phyloP scores from a whole-genome alignment of 108 stramenopile genomes.

The Cylindrotheca fusiformis region DNA sequence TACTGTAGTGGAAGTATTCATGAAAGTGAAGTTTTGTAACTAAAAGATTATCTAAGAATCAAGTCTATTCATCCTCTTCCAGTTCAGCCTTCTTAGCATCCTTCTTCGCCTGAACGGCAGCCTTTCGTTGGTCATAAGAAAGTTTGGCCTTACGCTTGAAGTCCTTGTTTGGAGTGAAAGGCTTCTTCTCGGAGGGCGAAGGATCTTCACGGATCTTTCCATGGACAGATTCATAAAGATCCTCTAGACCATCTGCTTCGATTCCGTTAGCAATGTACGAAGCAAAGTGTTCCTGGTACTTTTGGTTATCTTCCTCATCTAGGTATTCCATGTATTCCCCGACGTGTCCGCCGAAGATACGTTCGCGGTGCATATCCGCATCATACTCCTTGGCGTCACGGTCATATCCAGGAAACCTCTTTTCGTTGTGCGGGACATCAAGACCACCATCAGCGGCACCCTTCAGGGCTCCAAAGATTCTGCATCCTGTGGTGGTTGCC shows the following conservation, averaged over 20 bases:
- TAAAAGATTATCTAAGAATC: neutral
- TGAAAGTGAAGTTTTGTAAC: neutral
- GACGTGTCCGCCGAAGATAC: slow-evolving; percentile 97
- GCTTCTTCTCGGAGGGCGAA: slow-evolving; percentile 76
- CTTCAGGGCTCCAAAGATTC: slow-evolving; percentile 97
- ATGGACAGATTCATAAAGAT: slow-evolving; percentile 89
- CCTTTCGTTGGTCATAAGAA: slow-evolving; percentile 92
- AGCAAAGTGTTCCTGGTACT: slow-evolving; percentile 91
- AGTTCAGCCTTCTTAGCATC: slow-evolving; percentile 90
- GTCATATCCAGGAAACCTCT: slow-evolving; percentile 99
- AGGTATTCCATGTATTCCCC: slow-evolving; percentile 98
- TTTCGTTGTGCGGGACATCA: slow-evolving; percentile 96
- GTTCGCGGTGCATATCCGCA: slow-evolving; percentile 95
- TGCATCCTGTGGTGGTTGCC: slow-evolving; percentile 94
- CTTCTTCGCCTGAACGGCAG: slow-evolving; percentile 92
- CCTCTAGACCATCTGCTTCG: slow-evolving; percentile 87
- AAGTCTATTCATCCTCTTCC: slow-evolving; percentile 69
- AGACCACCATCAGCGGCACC: slow-evolving; percentile 98
- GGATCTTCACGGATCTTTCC: slow-evolving; percentile 98
- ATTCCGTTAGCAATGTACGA: slow-evolving; percentile 78
- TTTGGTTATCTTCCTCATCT: slow-evolving; percentile 96
- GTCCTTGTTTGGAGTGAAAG: slow-evolving; percentile 85
- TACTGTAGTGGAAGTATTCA: neutral
- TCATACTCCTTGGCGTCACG: slow-evolving; percentile 97
- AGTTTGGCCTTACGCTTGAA: slow-evolving; percentile 93